These are phyloP conservation scores for Pseudocercospora cruenta DNA, from an alignment of 2,329 filamentous ascomycete genomes.

Conservation along the genomic window DNA sequence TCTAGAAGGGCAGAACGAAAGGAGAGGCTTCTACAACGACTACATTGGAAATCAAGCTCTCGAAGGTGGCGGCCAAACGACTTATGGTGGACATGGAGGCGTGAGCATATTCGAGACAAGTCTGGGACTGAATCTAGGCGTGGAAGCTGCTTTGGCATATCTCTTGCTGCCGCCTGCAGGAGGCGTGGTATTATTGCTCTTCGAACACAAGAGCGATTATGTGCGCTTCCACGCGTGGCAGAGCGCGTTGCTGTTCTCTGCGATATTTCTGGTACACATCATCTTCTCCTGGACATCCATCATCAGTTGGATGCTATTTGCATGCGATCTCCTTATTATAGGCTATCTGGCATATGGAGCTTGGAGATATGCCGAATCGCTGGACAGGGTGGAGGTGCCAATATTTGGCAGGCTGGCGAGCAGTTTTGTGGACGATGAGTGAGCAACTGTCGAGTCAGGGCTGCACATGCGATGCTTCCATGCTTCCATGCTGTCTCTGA, in stretches of 20 bases:
- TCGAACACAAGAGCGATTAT: slow-evolving; percentile 96
- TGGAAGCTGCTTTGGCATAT: slow-evolving; percentile 91
- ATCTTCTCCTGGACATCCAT: slow-evolving; percentile 83
- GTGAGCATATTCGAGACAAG: slow-evolving; percentile 85
- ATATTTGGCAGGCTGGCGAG: slow-evolving; percentile 84
- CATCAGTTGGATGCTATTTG: slow-evolving; percentile 80
- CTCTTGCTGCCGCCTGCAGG: slow-evolving; percentile 82
- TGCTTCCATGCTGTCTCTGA: neutral
- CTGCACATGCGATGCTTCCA: neutral
- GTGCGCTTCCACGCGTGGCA: slow-evolving; percentile 99
- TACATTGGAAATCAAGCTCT: slow-evolving; percentile 35
- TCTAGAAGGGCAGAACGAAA: slow-evolving; percentile 35
- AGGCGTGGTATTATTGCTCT: slow-evolving; percentile 77
- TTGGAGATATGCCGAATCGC: slow-evolving; percentile 76
- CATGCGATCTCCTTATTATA: slow-evolving; percentile 75
- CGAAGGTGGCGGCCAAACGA: slow-evolving; percentile 30
- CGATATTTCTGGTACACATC: slow-evolving; percentile 74
- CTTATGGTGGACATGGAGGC: slow-evolving; percentile 48
- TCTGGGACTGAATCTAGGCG: slow-evolving; percentile 80
- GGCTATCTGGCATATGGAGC: slow-evolving; percentile 76
- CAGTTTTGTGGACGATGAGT: slow-evolving; percentile 88
- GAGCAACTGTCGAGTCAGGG: slow-evolving; percentile 13
- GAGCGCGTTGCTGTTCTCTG: slow-evolving; percentile 39
- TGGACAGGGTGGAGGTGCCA: slow-evolving; percentile 78
- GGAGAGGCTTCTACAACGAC: slow-evolving; percentile 30